These are phyloP conservation scores for Letharia lupina DNA, from an alignment of 495 filamentous ascomycete genomes.

Conservation along the genomic window DNA sequence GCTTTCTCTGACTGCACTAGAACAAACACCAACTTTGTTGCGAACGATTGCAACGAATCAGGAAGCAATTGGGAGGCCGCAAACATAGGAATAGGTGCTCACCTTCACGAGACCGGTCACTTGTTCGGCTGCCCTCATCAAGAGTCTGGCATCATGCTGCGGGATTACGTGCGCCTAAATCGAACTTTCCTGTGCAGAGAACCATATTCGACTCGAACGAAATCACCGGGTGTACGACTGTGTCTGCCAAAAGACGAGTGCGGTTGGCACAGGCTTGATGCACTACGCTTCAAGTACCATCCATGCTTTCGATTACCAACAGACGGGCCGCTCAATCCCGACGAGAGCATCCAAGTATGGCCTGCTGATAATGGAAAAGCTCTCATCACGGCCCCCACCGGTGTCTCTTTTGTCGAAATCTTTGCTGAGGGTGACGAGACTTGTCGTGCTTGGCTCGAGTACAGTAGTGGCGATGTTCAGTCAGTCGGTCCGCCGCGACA, in stretches of 20 bases:
- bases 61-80: slow-evolving; percentile 89
- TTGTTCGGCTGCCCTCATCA: slow-evolving; percentile 82
- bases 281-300: slow-evolving; percentile 78
- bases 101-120: slow-evolving; percentile 83
- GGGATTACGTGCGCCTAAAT: slow-evolving; percentile 75
- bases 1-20: slow-evolving; percentile 82
- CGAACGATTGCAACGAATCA: slow-evolving; percentile 74
- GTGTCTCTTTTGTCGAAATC: slow-evolving; percentile 74
- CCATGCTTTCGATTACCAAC: slow-evolving; percentile 81
- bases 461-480: slow-evolving; percentile 51
- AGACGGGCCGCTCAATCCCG: slow-evolving; percentile 55
- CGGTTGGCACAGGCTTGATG: slow-evolving; percentile 80
- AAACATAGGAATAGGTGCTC: slow-evolving; percentile 84
- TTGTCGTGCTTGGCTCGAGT: slow-evolving; percentile 75
- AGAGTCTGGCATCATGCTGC: slow-evolving; percentile 77
- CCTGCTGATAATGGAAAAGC: slow-evolving; percentile 73
- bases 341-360: slow-evolving; percentile 82
- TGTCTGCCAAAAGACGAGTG: slow-evolving; percentile 72
- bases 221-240: slow-evolving; percentile 63
- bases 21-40: slow-evolving; percentile 71
- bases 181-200: slow-evolving; percentile 73
- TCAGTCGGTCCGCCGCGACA: slow-evolving; percentile 57
- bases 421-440: slow-evolving; percentile 65
- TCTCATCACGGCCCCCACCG: slow-evolving; percentile 69
- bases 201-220: slow-evolving; percentile 75